These are phyloP conservation scores for Phytophthora multivora DNA, from an alignment of 352 stramenopile genomes.

Conservation along the genomic window DNA sequence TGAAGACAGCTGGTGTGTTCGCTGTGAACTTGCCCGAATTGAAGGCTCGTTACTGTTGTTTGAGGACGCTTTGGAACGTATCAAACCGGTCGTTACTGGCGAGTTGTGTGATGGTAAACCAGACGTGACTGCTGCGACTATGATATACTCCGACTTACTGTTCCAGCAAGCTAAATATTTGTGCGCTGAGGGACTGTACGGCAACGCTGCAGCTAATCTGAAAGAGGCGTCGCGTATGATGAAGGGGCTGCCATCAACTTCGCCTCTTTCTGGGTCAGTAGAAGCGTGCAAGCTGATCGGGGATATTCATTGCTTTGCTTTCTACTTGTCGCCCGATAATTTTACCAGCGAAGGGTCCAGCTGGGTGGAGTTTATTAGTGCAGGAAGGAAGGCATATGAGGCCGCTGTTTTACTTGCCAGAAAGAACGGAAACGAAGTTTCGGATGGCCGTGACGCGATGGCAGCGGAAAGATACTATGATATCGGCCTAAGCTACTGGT, in stretches of 20 bases:
- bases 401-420: slow-evolving; percentile 29
- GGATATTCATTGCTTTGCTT: slow-evolving; percentile 84
- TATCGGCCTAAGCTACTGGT: slow-evolving; percentile 77
- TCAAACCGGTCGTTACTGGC: slow-evolving; percentile 47
- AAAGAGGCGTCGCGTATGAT: slow-evolving; percentile 66
- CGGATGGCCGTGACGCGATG: slow-evolving; percentile 4
- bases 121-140: slow-evolving; percentile 45
- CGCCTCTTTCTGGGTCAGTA: slow-evolving; percentile 30
- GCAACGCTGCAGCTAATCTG: slow-evolving; percentile 63
- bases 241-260: slow-evolving; percentile 34
- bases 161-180: slow-evolving; percentile 82
- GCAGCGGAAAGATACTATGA: slow-evolving; percentile 68
- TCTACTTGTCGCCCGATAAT: slow-evolving; percentile 75
- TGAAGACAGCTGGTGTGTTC: slow-evolving; percentile 66
- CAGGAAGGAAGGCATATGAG: slow-evolving; percentile 64
- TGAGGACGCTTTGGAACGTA: slow-evolving; percentile 69
- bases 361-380: slow-evolving; percentile 71
- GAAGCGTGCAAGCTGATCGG: slow-evolving; percentile 74
- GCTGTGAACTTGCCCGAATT: slow-evolving; percentile 81
- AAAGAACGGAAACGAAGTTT: slow-evolving; percentile 13
- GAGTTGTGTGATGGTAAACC: slow-evolving; percentile 22
- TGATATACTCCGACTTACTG: slow-evolving; percentile 71
- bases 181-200: slow-evolving; percentile 77
- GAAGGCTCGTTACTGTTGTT: slow-evolving; percentile 74
- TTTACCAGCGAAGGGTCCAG: slow-evolving; percentile 44